Evolutionary conservation across 108 stramenopile species (phyloP), one percentile per base, ranked within the genome.

Genomic region (Fistulifera pelliculosa): DNA sequence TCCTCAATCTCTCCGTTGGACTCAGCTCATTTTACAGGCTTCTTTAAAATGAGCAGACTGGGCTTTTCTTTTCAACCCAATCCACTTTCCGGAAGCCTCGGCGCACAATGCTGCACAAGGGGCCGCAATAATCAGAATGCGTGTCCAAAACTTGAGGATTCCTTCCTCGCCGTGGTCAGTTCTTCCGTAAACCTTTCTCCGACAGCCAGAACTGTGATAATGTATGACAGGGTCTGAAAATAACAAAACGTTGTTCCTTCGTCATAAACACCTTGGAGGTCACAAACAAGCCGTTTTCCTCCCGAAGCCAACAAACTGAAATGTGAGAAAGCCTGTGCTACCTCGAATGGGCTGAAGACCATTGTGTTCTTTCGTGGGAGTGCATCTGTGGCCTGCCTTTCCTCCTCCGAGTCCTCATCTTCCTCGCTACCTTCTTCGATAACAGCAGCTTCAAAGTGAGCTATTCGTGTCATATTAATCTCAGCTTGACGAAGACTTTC

Each of bases 301-400:
- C 65, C 54, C 1, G 27, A 49, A 7, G 25, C 26, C 28, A 53
- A 18, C 38, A 61, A 66, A 47, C 35, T 66, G 42, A 62, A 71
- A 41, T 71, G 70, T n/a, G 65, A 62, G 43, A 71, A 71, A 6
- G 70, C 65, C 38, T 71, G 70, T 23, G 61, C 52, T 12, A 66
- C 60, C 43, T 71, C 70, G 49, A 12, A 54, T 5, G 54, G 38
- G 11, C 27, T 17, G 40, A 38, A 28, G 57, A 39, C 26, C 14
- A 19, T 16, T 35, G 31, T 8, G 3, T 35, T 35, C 3, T 35
- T 35, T 8, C 8, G 6, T 3, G 31, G 8, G 8, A 35, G n/a
- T n/a, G n/a, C n/a, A n/a, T n/a, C n/a, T n/a, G n/a, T n/a, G n/a
- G n/a, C n/a, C 40, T 41, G 12, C 11, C 40, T 41, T 41, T 41